Evolutionary conservation across 1,284 basidiomycete genomes (phyloP), one percentile per base, ranked within the genome.

Genomic region (Sporisorium scitamineum): DNA sequence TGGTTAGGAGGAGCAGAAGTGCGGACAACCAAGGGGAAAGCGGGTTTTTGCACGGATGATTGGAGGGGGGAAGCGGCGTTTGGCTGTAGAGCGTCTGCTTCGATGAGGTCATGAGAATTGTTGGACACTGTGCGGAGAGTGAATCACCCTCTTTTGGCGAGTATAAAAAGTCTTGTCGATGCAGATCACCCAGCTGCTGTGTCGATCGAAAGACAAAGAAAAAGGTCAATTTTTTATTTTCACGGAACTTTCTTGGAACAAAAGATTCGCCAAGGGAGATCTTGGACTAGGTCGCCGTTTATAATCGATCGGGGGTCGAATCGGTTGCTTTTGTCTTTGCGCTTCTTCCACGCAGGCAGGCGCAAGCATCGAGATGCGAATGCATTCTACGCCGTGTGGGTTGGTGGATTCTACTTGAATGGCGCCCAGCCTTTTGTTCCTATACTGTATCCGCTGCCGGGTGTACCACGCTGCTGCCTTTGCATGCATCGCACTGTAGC

Each of bases 131-230:
- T 20, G 29, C 50, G 50, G 50, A 51, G 50, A 20, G 8, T 51
- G 31, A 34, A n/a, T 51, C 34, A 51, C 50, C 50, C n/a, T 34
- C 20, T 51, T 42, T 34, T 51, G 50, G 29, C 31, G 50, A 32
- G 29, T n/a, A n/a, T n/a, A n/a, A n/a, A 20, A 50, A 50, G 32
- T 34, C 51, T 14, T 18, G 51, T 52, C 32, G 31, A 13, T 32
- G 51, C 34, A 53, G 34, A 37, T 53, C 32, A 39, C 16, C 51
- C 6, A 26, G 51, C 51, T 26, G 51, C 34, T 34, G 20, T 6
- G 34, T 18, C 11, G 51, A 53, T 53, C 51, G 51, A 37, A 34
- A 18, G 22, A 37, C 11, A 34, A 52, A 11, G 14, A 24, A 51
- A 29, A 29, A 27, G 9, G 16, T 13, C 11, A 27, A 16, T 29